phyloP scores from a whole-genome alignment of 2,329 filamentous ascomycete species.

The Aspergillus floridensis region DNA sequence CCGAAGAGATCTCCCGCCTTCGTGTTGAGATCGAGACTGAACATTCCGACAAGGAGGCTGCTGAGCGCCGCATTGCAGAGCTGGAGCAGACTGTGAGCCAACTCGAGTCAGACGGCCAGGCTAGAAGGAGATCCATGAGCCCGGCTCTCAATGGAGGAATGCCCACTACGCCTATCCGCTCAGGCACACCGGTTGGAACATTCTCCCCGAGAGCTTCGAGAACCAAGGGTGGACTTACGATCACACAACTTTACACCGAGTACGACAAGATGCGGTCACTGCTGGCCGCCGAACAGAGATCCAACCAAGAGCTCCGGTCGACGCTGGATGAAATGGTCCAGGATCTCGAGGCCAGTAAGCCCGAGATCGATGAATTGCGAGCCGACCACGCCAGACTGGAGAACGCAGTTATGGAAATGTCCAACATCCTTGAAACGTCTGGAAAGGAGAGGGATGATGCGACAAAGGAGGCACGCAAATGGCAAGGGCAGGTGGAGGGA shows the following conservation, averaged over 20 bases:
- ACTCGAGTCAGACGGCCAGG: conserved; percentile 54
- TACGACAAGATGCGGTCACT: conserved; percentile 62
- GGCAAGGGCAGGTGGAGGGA: conserved; percentile 67
- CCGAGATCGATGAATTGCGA: conserved; percentile 82
- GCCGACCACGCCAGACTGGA: conserved; percentile 77
- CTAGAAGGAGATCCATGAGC: conserved; percentile 49
- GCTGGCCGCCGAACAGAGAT: conserved; percentile 71
- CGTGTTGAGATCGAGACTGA: conserved; percentile 56
- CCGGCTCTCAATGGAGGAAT: conserved; percentile 54
- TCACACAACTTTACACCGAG: conserved; percentile 64
- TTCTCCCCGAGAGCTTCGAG: conserved; percentile 56
- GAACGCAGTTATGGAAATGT: conserved; percentile 78
- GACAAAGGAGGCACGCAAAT: conserved; percentile 74
- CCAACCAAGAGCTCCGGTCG: conserved; percentile 69
- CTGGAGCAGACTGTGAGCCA: conserved; percentile 63
- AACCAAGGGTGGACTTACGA: conserved; percentile 54
- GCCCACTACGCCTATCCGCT: conserved; percentile 50
- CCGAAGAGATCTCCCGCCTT: conserved; percentile 55
- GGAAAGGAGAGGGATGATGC: conserved; percentile 77
- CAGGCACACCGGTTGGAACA: conserved; percentile 48
- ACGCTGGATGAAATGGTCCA: conserved; percentile 83
- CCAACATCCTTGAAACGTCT: conserved; percentile 76
- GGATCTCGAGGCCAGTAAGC: conserved; percentile 79
- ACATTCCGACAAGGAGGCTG: conserved; percentile 59
- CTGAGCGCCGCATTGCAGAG: conserved; percentile 62